Evolutionary conservation across 2,329 filamentous ascomycete species (phyloP), one percentile per base, ranked within the genome.

Genomic region (Venturia effusa): DNA sequence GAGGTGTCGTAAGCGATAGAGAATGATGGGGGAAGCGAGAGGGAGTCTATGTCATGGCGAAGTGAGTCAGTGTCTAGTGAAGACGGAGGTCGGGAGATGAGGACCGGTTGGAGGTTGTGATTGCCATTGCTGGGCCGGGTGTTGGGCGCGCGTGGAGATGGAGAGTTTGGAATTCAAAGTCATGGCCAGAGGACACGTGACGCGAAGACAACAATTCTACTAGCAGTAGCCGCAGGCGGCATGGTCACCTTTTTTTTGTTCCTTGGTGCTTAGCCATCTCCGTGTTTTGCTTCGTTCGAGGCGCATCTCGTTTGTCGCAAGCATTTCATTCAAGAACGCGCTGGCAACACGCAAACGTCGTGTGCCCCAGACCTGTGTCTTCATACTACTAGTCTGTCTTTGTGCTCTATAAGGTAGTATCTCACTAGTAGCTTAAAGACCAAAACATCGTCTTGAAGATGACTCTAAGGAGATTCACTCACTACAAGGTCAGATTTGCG

Each of bases 281-380:
- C 37, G 19, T 19, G 27, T 34, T n/a, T 34, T 17, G 34, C 51
- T 6, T 5, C 7, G 2, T 5, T 27, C n/a, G 15, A 15, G 10
- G 30, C 30, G 51, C 8, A 5, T 17, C 27, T 32, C 13, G 15
- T 30, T 32, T 55, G 27, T 30, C 48, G 48, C 48, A 55, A 55
- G 48, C 48, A 32, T 17, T 55, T 32, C 48, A 24, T 55, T 30
- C 24, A 22, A 15, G 27, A 48, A 24, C 48, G 48, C 48, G 48
- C 24, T 55, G 48, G 48, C 27, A 55, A 55, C 48, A 55, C 48
- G 48, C 48, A 55, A 55, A 55, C 48, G 27, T 55, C 48, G 48
- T 15, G 48, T 39, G 37, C 15, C 37, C n/a, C n/a, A n/a, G n/a
- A n/a, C n/a, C n/a, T n/a, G n/a, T n/a, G n/a, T n/a, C n/a, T n/a